Evolutionary conservation across 2,329 filamentous ascomycete genomes (phyloP).

Genomic region (Drechslerella coelobrocha): DNA sequence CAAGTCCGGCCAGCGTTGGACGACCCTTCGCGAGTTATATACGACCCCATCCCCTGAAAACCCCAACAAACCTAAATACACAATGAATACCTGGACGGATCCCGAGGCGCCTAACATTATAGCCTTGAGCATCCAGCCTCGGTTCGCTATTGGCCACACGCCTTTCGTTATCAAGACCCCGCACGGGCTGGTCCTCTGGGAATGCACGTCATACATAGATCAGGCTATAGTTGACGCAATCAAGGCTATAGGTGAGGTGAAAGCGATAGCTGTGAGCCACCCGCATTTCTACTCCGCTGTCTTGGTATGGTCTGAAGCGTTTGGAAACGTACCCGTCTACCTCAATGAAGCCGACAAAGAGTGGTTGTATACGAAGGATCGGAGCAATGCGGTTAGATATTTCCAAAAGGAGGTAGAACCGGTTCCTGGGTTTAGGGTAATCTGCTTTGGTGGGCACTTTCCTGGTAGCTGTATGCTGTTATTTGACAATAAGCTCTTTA

Average conservation of each 20-base stretch:
- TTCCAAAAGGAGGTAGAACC: conserved; percentile 61
- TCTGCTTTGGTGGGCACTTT: conserved; percentile 81
- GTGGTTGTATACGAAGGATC: conserved; percentile 67
- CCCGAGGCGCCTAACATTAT: conserved; percentile 61
- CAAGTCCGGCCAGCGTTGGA: conserved; percentile 70
- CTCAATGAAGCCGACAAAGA: conserved; percentile 69
- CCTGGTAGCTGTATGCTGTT: conserved; percentile 74
- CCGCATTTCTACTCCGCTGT: conserved; percentile 84
- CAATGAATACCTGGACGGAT: conserved; percentile 65
- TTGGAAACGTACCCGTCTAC: conserved; percentile 72
- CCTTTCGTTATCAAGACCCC: conserved; percentile 72
- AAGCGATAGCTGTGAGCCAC: conserved; percentile 77
- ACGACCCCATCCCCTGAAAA: not conserved
- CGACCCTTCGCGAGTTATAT: conserved; percentile 63
- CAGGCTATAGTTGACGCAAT: conserved; percentile 68
- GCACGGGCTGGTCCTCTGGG: conserved; percentile 78
- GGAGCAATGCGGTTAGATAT: conserved; percentile 55
- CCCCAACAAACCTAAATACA: conserved; percentile 58
- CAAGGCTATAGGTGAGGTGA: conserved; percentile 68
- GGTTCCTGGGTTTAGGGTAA: conserved; percentile 64
- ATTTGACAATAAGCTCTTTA: conserved; percentile 69
- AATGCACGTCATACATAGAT: conserved; percentile 75
- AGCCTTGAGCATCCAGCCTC: conserved; percentile 63
- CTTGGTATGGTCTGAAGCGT: conserved; percentile 73
- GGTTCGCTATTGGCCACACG: conserved; percentile 77